phyloP scores from a whole-genome alignment of 2,329 filamentous ascomycete species.

The Fusarium acutatum region DNA sequence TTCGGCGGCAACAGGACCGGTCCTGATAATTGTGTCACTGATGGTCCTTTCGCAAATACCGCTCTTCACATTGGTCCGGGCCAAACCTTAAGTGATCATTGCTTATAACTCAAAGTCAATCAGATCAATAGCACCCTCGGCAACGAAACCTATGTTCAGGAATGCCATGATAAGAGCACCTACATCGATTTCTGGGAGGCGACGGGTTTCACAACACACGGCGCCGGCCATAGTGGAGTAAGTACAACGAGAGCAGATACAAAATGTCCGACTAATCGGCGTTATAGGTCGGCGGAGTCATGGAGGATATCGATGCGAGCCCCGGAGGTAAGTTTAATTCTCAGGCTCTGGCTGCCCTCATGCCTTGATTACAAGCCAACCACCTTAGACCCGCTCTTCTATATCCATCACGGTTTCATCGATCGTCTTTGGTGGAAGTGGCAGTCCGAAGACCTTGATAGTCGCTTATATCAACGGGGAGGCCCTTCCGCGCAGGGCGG shows the following conservation, averaged over 20 bases:
- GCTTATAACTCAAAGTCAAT: neutral
- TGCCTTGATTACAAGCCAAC: neutral
- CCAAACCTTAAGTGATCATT: neutral
- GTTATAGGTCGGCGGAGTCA: neutral
- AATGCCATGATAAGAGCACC: neutral
- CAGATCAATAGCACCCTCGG: neutral
- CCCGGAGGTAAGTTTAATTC: neutral
- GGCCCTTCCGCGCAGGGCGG: neutral
- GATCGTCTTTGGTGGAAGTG: neutral
- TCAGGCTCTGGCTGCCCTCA: rapidly evolving
- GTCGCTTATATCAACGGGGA: neutral
- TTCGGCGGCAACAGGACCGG: neutral
- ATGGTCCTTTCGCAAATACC: neutral
- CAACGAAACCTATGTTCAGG: neutral
- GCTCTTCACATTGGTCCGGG: neutral
- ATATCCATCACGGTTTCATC: neutral
- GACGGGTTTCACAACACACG: neutral
- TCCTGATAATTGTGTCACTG: neutral
- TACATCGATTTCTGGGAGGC: neutral
- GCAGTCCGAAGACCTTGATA: neutral
- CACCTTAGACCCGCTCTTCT: neutral
- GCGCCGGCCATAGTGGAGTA: neutral
- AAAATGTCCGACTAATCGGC: neutral
- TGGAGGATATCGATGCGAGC: neutral
- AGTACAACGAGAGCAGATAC: too few species aligned